Base-by-base conservation (phyloP, 73 alveolate genomes). In the Symbiodinium natans region DNA sequence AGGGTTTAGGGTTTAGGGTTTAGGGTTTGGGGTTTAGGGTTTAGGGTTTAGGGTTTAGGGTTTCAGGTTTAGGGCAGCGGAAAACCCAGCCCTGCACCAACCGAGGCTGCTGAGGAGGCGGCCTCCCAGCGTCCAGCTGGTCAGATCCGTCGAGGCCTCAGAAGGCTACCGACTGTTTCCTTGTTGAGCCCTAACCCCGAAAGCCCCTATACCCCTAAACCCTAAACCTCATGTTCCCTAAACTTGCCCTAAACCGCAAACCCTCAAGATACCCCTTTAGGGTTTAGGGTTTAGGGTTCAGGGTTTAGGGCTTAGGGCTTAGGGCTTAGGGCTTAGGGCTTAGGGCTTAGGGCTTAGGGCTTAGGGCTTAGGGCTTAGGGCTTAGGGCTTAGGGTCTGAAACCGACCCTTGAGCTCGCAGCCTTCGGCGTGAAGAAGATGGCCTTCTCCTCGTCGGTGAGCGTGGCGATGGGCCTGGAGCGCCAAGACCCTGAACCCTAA, bases 61-160 rank as follows among this genome's bases (percentile, higher is more conserved):
- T n/a, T n/a, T n/a, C n/a, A n/a, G n/a, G n/a, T n/a, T 29, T 6
- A 29, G 56, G 56, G 56, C 6, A 43, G 19, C 56, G 19, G 56
- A 8, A 29, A 52, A 52, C 71, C 71, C 0, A n/a, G n/a, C n/a
- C 23, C 71, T 43, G 56, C 71, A 7, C 31, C 71, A 23, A 6
- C 19, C 11, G 56, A 29, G 27, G n/a, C 31, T 21, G 71, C 71
- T 29, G 71, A 8, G 36, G 29, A n/a, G 33, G 29, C 0, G 2
- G 75, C 94, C 84, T 9, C 94, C 94, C 68, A 59, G 43, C 68
- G 95, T 88, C 95, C 95, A 88, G 95, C 95, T 88, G 46, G 86
- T 88, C 36, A 88, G 86, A 36, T 88, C 95, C 31, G 86, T 38
- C n/a, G 95, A 38, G 23, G 95, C 95, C 95, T 88, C n/a, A 52